Conservation (phyloP, 176 grass and related monocot species). For the Panicum miliaceum region DNA sequence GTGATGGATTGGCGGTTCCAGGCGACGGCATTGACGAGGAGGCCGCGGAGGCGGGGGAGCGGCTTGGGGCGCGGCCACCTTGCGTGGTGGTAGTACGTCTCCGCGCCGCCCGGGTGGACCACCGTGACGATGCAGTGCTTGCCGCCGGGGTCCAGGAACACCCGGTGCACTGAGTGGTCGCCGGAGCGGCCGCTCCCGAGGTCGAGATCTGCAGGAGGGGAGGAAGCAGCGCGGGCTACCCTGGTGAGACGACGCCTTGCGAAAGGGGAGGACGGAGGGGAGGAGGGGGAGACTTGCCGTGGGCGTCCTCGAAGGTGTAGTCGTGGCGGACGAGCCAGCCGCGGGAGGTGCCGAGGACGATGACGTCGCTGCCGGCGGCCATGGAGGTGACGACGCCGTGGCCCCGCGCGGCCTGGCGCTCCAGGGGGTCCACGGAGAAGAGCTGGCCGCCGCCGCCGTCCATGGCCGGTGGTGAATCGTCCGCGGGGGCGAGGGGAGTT, state of each 20-base stretch:
- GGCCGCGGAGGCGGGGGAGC: constrained; percentile 68
- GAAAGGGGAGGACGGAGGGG: not conserved
- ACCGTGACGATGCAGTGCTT: constrained; percentile 91
- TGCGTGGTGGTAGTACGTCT: constrained; percentile 95
- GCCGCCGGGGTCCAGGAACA: constrained; percentile 91
- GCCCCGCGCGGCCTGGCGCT: constrained; percentile 79
- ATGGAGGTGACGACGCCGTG: constrained; percentile 85
- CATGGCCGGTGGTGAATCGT: constrained; percentile 10
- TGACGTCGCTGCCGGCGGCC: constrained; percentile 93
- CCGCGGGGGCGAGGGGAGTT: not conserved
- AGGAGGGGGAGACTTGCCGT: not conserved
- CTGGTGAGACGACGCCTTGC: not conserved
- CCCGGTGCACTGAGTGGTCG: constrained; percentile 81
- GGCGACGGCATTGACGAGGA: constrained; percentile 81
- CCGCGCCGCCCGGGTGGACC: constrained; percentile 60
- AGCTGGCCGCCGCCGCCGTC: constrained; percentile 49
- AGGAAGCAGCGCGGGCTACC: not conserved
- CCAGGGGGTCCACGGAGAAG: constrained; percentile 83
- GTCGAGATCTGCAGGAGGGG: constrained; percentile 70
- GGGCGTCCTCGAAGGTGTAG: constrained; percentile 74
- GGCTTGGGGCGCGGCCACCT: constrained; percentile 80
- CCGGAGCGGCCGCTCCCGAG: constrained; percentile 74
- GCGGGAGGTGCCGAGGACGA: constrained; percentile 86
- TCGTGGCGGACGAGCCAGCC: constrained; percentile 96
- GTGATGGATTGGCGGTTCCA: constrained; percentile 97